Percentiles rank a stretch among this genome's conserved stretches.
phyloP scores from a whole-genome alignment of 2,329 filamentous ascomycete genomes.

The Cladophialophora chaetospira region DNA sequence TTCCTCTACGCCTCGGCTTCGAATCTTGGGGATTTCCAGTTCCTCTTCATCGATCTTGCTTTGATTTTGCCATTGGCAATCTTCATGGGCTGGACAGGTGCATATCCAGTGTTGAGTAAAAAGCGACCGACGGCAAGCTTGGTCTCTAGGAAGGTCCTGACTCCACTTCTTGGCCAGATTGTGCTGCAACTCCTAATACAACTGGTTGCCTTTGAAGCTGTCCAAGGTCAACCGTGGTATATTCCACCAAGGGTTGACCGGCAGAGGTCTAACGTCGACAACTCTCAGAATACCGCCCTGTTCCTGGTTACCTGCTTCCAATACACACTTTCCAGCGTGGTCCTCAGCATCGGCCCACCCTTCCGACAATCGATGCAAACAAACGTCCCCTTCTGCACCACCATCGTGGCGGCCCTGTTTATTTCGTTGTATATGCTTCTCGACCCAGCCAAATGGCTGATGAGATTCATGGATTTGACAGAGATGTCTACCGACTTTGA shows the following conservation, averaged over 20 bases:
- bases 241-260: constrained; percentile 75
- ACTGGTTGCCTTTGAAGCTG: constrained; percentile 69
- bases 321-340: constrained; percentile 86
- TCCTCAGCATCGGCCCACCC: constrained; percentile 86
- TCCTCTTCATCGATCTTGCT: constrained; percentile 89
- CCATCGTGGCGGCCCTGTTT: constrained; percentile 67
- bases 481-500: constrained; percentile 72
- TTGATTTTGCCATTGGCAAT: constrained; percentile 95
- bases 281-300: constrained; percentile 89
- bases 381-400: constrained; percentile 85
- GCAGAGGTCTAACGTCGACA: constrained; percentile 80
- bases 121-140: constrained; percentile 91
- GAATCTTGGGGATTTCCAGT: constrained; percentile 97
- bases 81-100: constrained; percentile 97
- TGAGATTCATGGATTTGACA: constrained; percentile 81
- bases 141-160: constrained; percentile 88
- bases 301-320: constrained; percentile 93
- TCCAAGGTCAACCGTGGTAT: constrained; percentile 82
- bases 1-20: constrained; percentile 93
- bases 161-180: constrained; percentile 87
- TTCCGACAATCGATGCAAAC: constrained; percentile 78
- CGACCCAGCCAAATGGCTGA: constrained; percentile 69
- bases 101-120: constrained; percentile 72
- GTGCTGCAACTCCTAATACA: constrained; percentile 77
- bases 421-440: constrained; percentile 80